A percentile compares a stretch with the other conserved stretches of the same genome.
Evolutionary conservation across 441 rosid species (phyloP).

Genomic region (Gossypium davidsonii): DNA sequence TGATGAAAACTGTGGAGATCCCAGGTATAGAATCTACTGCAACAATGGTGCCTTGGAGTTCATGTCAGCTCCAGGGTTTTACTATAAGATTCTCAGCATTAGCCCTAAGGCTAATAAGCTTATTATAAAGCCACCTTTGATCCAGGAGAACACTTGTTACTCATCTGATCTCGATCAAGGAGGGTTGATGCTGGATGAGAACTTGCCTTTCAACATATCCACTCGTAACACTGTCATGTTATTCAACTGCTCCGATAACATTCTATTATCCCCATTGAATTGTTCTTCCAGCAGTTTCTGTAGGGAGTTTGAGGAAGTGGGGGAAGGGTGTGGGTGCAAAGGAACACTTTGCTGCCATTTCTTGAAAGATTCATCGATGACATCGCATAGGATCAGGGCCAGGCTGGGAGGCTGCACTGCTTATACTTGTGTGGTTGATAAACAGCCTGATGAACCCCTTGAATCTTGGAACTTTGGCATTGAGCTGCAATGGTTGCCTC

Average conservation of each 20-base stretch:
- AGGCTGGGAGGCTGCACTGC: conserved; percentile 54
- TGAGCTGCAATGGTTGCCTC: conserved; percentile 54
- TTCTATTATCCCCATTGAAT: conserved; percentile 44
- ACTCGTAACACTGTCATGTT: conserved; percentile 49
- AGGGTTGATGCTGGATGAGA: conserved; percentile 41
- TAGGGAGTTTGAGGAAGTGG: conserved; percentile 31
- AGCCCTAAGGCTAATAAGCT: conserved; percentile 31
- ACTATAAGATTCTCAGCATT: conserved; percentile 41
- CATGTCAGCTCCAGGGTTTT: conserved; percentile 29
- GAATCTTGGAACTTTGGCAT: conserved; percentile 46
- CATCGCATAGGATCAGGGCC: conserved; percentile 40
- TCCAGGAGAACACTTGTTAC: conserved; percentile 30
- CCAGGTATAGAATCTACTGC: conserved; percentile 41
- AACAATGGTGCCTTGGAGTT: conserved; percentile 36
- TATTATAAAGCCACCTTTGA: conserved; percentile 40
- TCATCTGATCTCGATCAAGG: conserved; percentile 43
- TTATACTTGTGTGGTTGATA: conserved; percentile 39
- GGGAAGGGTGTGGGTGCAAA: conserved; percentile 28
- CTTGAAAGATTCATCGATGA: conserved; percentile 54
- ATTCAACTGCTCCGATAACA: conserved; percentile 40
- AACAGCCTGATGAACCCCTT: conserved; percentile 21
- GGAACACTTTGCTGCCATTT: conserved; percentile 53
- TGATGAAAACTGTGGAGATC: conserved; percentile 39
- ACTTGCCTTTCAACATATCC: conserved; percentile 50
- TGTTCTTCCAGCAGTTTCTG: conserved; percentile 43